A percentile compares a stretch with the other conserved stretches of the same genome.
Evolutionary conservation across 2,329 filamentous ascomycete species (phyloP).

Genomic region (Chrysosporium queenslandicum): DNA sequence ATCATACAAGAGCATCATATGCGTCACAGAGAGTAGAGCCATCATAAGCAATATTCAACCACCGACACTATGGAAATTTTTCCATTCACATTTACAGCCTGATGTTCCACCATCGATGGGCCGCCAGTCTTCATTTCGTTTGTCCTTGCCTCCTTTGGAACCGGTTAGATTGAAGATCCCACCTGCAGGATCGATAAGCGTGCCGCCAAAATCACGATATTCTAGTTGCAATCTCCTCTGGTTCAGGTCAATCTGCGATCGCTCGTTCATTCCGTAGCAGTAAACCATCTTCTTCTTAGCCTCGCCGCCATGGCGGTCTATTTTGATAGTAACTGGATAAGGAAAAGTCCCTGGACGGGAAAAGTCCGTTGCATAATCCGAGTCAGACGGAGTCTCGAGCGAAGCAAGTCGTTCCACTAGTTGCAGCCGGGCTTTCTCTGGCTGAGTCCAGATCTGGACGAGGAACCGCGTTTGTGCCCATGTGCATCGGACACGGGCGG

Average conservation of each 20-base stretch:
- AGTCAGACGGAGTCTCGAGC: slow-evolving; percentile 14
- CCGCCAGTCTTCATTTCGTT: slow-evolving; percentile 19
- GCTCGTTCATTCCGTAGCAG: slow-evolving; percentile 48
- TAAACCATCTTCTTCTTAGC: slow-evolving; percentile 48
- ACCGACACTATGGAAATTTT: slow-evolving; percentile 39
- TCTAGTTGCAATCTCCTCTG: slow-evolving; percentile 45
- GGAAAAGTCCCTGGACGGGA: slow-evolving; percentile 49
- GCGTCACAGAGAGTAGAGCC: neutral
- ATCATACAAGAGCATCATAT: neutral
- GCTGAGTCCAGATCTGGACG: slow-evolving; percentile 53
- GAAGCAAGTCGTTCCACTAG: slow-evolving; percentile 20
- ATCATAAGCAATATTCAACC: neutral
- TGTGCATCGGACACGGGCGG: slow-evolving; percentile 45
- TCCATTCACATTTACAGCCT: slow-evolving; percentile 52
- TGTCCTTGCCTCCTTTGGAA: slow-evolving; percentile 10
- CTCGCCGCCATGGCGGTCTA: slow-evolving; percentile 52
- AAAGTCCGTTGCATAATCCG: slow-evolving; percentile 38
- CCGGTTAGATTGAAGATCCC: slow-evolving; percentile 33
- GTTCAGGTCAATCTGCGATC: slow-evolving; percentile 36
- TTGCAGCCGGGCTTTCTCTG: slow-evolving; percentile 23
- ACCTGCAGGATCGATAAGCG: slow-evolving; percentile 42
- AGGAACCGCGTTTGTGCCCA: slow-evolving; percentile 53
- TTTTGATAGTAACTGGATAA: slow-evolving; percentile 49
- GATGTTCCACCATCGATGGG: slow-evolving; percentile 49
- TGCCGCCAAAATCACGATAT: slow-evolving; percentile 42